Evolutionary conservation across 208 protist genomes (phyloP).

Genomic region (Hexamita inflata): DNA sequence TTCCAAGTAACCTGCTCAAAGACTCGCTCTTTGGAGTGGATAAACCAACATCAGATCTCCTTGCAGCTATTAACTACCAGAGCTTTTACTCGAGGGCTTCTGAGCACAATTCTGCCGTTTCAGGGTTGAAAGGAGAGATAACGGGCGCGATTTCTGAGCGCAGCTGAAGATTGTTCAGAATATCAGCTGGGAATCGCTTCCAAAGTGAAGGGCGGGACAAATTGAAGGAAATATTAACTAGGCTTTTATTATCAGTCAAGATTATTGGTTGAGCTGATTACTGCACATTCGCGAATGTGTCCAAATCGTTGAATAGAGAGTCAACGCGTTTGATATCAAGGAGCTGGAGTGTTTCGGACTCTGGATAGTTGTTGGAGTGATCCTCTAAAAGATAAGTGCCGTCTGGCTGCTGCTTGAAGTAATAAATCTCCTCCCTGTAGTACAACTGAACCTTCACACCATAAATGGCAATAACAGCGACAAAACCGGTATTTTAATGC

Average conservation of each 20-base stretch:
- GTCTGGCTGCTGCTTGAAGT: not conserved
- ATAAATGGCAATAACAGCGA: not conserved
- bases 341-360: not conserved
- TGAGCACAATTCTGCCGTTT: not conserved
- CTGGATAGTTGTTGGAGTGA: not conserved
- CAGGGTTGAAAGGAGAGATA: not conserved
- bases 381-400: not conserved
- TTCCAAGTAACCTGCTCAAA: not conserved
- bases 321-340: not conserved
- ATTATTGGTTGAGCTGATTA: not conserved
- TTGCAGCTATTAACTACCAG: not conserved
- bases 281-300: not conserved
- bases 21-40: not conserved
- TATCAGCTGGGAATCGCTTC: not conserved
- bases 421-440: not conserved
- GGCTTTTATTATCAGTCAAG: not conserved
- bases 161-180: not conserved
- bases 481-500: not conserved
- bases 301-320: not conserved
- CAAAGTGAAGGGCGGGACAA: not conserved
- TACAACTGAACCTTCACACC: not conserved
- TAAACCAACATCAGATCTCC: not conserved
- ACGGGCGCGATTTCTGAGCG: not conserved
- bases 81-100: not conserved
- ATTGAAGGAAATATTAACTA: not conserved